Evolutionary conservation across 805 yeast genomes (phyloP).

Genomic region (Lipomyces sp.): DNA sequence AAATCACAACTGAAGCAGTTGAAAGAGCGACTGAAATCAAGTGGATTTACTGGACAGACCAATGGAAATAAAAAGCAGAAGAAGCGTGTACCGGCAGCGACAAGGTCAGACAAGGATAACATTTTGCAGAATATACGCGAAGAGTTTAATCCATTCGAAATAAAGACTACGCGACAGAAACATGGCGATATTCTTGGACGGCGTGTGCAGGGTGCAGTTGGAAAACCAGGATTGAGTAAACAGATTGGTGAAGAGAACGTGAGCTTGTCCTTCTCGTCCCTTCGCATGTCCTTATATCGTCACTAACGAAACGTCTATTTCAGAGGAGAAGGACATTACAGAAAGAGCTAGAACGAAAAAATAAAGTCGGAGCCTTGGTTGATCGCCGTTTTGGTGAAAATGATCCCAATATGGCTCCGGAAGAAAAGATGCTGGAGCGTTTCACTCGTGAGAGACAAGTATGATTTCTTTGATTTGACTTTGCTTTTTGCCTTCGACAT

Average conservation of each 20-base stretch:
- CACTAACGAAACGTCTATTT: neutral
- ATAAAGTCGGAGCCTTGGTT: conserved; percentile 70
- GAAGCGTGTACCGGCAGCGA: conserved; percentile 37
- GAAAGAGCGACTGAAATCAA: conserved; percentile 68
- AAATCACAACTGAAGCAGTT: conserved; percentile 85
- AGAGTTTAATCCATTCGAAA: conserved; percentile 88
- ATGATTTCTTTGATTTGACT: conserved; percentile 40
- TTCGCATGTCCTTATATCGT: neutral
- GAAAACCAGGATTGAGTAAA: conserved; percentile 66
- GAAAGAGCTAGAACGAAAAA: conserved; percentile 56
- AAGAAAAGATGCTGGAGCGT: conserved; percentile 93
- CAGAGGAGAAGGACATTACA: conserved; percentile 61
- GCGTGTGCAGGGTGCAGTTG: conserved; percentile 50
- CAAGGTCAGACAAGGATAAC: conserved; percentile 63
- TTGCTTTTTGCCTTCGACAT: no score
- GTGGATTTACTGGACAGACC: conserved; percentile 85
- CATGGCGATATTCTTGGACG: conserved; percentile 45
- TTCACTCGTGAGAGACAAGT: conserved; percentile 83
- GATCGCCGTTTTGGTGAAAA: conserved; percentile 90
- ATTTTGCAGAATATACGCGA: conserved; percentile 62
- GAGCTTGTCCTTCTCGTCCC: neutral
- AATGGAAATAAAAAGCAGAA: conserved; percentile 55
- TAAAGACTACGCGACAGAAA: conserved; percentile 65
- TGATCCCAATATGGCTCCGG: conserved; percentile 65
- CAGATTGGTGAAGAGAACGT: conserved; percentile 59